Evolutionary conservation across 768 basidiomycete genomes (phyloP).

Genomic region (Boletus patriciae): DNA sequence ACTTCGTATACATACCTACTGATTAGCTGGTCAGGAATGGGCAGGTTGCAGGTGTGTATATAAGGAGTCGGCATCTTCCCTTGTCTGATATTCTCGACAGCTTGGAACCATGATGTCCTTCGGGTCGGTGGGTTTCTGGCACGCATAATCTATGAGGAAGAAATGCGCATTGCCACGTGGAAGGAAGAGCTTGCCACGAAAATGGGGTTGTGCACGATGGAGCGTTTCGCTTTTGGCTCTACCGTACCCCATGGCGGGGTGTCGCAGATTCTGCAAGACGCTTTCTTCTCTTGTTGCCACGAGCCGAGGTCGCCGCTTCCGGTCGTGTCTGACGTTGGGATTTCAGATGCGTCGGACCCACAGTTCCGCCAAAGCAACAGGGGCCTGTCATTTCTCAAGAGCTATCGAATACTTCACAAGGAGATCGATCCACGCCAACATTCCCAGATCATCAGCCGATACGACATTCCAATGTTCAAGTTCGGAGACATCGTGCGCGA

Average conservation of each 20-base stretch:
- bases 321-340: conserved; percentile 14
- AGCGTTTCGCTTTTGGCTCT: conserved; percentile 73
- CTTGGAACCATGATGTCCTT: conserved; percentile 89
- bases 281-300: conserved; percentile 14
- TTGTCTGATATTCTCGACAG: conserved; percentile 34
- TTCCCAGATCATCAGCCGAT: conserved; percentile 6
- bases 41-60: conserved; percentile 66
- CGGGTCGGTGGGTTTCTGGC: conserved; percentile 79
- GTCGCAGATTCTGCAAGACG: conserved; percentile 13
- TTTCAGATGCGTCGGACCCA: not conserved
- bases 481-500: conserved; percentile 9
- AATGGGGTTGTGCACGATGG: conserved; percentile 65
- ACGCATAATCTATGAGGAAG: conserved; percentile 80
- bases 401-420: conserved; percentile 3
- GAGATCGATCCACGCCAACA: not conserved
- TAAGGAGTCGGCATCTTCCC: not conserved
- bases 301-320: conserved; percentile 5
- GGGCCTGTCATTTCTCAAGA: conserved; percentile 7
- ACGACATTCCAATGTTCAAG: conserved; percentile 1
- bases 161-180: conserved; percentile 43
- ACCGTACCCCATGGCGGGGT: conserved; percentile 30
- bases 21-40: conserved; percentile 58
- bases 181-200: not conserved
- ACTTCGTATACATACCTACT: not conserved
- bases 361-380: conserved; percentile 6